Conservation (phyloP, 2,329 filamentous ascomycete genomes). For the Stachybotrys chlorohalonatus region DNA sequence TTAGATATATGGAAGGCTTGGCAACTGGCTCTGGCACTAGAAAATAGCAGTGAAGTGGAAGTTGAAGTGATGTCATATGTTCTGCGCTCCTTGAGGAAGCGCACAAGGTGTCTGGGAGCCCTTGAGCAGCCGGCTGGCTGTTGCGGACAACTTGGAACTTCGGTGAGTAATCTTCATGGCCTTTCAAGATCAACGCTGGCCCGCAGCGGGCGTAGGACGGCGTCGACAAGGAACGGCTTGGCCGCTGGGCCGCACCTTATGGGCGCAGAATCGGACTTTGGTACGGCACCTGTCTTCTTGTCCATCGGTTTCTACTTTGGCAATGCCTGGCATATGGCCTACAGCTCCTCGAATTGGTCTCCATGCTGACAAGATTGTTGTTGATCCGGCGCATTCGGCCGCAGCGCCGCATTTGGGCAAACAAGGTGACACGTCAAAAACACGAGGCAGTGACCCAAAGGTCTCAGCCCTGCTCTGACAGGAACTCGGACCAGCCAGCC, state of each 20-base stretch:
- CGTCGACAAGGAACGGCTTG: not conserved
- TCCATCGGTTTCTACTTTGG: not conserved
- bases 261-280: not conserved
- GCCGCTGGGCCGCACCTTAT: too few relatives aligned
- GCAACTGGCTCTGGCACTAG: too few relatives aligned
- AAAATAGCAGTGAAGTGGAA: too few relatives aligned
- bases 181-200: not conserved
- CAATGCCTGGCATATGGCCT: not conserved
- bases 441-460: not conserved
- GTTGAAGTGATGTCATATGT: too few relatives aligned
- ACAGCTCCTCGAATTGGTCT: not conserved
- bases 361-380: not conserved
- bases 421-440: not conserved
- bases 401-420: not conserved
- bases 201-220: not conserved
- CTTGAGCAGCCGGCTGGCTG: too few relatives aligned
- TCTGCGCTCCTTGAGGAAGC: too few relatives aligned
- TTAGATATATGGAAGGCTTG: too few relatives aligned
- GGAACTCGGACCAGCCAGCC: not conserved
- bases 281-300: not conserved
- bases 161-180: not conserved
- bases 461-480: not conserved
- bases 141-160: not conserved
- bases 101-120: too few relatives aligned
- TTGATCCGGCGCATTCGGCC: not conserved